Conservation (phyloP, 495 filamentous ascomycete species). For the Aspergillus panamensis region DNA sequence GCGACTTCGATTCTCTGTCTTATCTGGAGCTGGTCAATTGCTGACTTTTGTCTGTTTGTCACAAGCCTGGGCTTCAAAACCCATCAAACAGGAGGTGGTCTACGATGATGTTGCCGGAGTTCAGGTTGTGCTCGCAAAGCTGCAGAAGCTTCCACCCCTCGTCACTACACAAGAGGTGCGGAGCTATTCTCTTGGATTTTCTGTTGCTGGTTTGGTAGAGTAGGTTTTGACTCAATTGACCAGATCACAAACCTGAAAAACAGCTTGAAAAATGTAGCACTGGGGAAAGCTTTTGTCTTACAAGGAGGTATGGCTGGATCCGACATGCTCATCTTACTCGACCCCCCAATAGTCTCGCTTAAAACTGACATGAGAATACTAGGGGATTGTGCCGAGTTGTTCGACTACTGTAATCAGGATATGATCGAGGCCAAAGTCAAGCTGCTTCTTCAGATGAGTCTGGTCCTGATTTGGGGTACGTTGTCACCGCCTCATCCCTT, state of each 20-base stretch:
- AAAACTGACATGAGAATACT: background rate
- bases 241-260: conserved; percentile 75
- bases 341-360: conserved; percentile 1
- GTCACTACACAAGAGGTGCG: conserved; percentile 75
- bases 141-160: conserved; percentile 77
- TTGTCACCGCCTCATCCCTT: background rate
- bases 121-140: conserved; percentile 61
- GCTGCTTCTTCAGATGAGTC: conserved; percentile 89
- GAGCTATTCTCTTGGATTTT: background rate
- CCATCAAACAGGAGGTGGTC: conserved; percentile 84
- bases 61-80: conserved; percentile 80
- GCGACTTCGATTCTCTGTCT: background rate
- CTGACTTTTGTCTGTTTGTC: background rate
- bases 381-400: conserved; percentile 93
- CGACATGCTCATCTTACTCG: background rate
- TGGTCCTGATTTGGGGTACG: conserved; percentile 83
- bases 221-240: background rate
- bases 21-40: background rate
- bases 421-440: conserved; percentile 96
- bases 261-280: conserved; percentile 76
- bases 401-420: conserved; percentile 88
- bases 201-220: background rate
- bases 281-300: conserved; percentile 89
- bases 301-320: conserved; percentile 61
- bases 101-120: conserved; percentile 69